These are phyloP conservation scores for Solanum chilense DNA, from an alignment of 257 asterid species.

Conservation along the genomic window DNA sequence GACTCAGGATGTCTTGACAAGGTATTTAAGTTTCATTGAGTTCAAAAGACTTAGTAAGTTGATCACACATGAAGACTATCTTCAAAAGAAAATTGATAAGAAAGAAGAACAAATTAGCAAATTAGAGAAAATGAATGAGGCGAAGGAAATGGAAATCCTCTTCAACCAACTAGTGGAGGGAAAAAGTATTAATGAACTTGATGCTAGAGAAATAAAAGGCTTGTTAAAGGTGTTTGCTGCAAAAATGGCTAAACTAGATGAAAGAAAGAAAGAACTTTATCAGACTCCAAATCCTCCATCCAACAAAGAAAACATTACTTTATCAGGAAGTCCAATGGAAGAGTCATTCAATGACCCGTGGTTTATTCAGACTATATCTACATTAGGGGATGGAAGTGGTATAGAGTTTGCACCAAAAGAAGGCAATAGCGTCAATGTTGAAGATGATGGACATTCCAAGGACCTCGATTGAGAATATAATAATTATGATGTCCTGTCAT, in stretches of 20 bases:
- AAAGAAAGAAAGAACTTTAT: background rate
- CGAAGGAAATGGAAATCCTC: background rate
- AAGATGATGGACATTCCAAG: too few relatives aligned
- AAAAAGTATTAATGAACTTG: constrained; percentile 10
- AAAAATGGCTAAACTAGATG: constrained; percentile 17
- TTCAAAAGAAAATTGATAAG: constrained; percentile 2
- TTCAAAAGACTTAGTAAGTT: background rate
- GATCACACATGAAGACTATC: constrained; percentile 21
- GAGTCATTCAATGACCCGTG: background rate
- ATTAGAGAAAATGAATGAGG: background rate
- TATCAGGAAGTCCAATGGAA: background rate
- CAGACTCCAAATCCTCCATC: background rate
- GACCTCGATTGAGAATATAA: too few relatives aligned
- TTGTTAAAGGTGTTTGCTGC: constrained; percentile 2
- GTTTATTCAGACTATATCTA: too few relatives aligned
- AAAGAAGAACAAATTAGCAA: background rate
- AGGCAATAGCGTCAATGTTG: background rate
- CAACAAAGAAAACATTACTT: background rate
- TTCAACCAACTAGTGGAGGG: constrained; percentile 19
- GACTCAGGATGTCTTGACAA: too few relatives aligned
- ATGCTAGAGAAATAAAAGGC: constrained; percentile 13
- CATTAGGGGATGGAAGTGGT: background rate
- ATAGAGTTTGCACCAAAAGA: background rate
- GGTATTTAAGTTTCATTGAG: background rate
- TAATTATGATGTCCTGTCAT: background rate